Conservation (phyloP, 192 early-diverging fungal genomes). For the Oehlia diaphana region DNA sequence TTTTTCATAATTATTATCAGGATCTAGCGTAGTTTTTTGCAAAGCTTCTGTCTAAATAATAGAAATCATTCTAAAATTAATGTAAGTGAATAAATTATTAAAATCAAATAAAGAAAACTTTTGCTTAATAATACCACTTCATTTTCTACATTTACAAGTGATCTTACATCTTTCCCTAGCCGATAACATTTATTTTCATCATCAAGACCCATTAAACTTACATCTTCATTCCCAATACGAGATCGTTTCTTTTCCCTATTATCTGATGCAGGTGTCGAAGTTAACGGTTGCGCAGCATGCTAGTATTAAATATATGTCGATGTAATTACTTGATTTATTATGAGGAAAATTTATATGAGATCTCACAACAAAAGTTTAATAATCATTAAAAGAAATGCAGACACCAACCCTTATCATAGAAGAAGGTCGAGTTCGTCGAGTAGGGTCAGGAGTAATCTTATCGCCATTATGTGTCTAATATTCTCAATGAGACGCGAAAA, state of each 20-base stretch:
- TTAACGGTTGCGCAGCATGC: background rate
- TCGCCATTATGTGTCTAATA: background rate
- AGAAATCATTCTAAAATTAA: background rate
- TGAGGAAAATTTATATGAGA: background rate
- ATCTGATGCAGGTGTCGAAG: conserved; percentile 1
- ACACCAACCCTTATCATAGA: background rate
- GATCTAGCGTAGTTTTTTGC: conserved; percentile 1
- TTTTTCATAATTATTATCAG: background rate
- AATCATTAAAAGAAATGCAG: background rate
- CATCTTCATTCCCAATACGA: conserved; percentile 14
- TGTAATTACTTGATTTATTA: background rate
- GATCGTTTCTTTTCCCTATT: conserved; percentile 28
- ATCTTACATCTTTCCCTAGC: background rate
- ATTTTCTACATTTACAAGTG: conserved; percentile 15
- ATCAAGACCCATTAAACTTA: conserved; percentile 1
- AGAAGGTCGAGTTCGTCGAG: background rate
- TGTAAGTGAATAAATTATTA: background rate
- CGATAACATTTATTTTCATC: conserved; percentile 20
- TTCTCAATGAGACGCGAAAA: background rate
- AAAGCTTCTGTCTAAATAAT: conserved; percentile 6
- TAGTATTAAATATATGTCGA: background rate
- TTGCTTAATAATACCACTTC: conserved; percentile 9
- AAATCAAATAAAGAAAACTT: background rate
- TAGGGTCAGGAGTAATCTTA: background rate
- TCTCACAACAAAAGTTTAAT: background rate